These are phyloP conservation scores for Sphenostylis stenocarpa DNA, from an alignment of 306 rosid species.

Conservation along the genomic window DNA sequence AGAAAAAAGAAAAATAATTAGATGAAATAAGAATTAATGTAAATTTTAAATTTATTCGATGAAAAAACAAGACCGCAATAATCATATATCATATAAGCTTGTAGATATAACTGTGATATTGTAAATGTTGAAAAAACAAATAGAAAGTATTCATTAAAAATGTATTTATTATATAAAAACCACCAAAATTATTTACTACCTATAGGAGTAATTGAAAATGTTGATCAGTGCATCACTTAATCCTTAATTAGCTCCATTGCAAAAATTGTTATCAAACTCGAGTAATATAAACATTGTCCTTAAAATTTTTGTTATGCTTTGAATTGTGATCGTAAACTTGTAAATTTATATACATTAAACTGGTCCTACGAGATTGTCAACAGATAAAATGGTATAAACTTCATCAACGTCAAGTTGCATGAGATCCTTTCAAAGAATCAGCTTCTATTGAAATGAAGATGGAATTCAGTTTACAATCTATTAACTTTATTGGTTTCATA, in stretches of 20 bases:
- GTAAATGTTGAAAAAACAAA: not conserved
- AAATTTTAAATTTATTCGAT: not conserved
- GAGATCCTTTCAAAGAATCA: not conserved
- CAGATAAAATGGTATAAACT: not conserved
- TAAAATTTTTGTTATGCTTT: not conserved
- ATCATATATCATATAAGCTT: no score
- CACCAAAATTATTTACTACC: not conserved
- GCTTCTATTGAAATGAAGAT: not conserved
- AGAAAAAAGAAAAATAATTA: not conserved
- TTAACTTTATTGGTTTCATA: conserved; percentile 12
- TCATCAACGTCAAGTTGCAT: not conserved
- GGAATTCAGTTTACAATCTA: conserved; percentile 15
- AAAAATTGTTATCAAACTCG: no score
- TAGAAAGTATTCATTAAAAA: no score
- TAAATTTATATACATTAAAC: not conserved
- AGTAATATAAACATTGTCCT: no score
- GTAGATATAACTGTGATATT: not conserved
- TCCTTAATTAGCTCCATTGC: no score
- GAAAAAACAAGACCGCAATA: not conserved
- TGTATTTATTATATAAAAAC: no score
- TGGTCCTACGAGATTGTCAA: not conserved
- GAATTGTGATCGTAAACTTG: not conserved
- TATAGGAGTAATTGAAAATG: not conserved
- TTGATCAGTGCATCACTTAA: not conserved
- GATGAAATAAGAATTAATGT: not conserved